Base-by-base conservation (phyloP, 2,329 filamentous ascomycete species). In the Sclerotinia borealis region DNA sequence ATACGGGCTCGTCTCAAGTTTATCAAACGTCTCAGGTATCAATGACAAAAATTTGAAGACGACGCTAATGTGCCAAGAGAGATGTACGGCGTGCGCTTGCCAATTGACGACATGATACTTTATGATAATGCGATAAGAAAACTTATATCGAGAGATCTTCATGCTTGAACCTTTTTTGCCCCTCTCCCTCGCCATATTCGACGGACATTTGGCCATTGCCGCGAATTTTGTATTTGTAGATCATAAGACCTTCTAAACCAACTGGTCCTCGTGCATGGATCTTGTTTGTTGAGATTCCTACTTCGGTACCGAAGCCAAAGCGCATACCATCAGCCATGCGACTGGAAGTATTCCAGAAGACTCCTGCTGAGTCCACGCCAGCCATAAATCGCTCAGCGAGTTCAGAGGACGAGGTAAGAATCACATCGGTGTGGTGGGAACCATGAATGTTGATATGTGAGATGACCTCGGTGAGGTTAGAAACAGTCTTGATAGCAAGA, bases 231-330 rank as follows among this genome's bases (percentile, higher is more conserved):
- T 97, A 99, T 80, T 97, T 97, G 79, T 99, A 97, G 67, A 98
- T 98, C 75, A 92, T 96, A 75, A 99, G 77, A 0, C 95, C 95
- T 73, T 98, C 95, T 59, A 99, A 79, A 1, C 95, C 95, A 7
- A 99, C 95, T 0, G 95, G 95, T 0, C 95, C 95, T 58, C 95
- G 82, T 1, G 91, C 90, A 75, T 99, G 95, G 68, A 99, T 96
- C 81, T 98, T 99, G 81, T 97, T 99, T 56, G 95, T 99, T 79
- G 91, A 96, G 77, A 99, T 98, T 61, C 95, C 95, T 29, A 99
- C 95, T 78, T 99, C 95, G 0, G 95, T 98, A 54, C 95, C 95
- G 77, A 99, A 99, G 9, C 95, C 95, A 75, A 96, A 98, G 48
- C 95, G 84, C 90, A 96, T 97, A 9, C 95, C 95, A 75, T 99